phyloP scores from a whole-genome alignment of 2,329 filamentous ascomycete genomes.

The Salinomyces thailandicus region DNA sequence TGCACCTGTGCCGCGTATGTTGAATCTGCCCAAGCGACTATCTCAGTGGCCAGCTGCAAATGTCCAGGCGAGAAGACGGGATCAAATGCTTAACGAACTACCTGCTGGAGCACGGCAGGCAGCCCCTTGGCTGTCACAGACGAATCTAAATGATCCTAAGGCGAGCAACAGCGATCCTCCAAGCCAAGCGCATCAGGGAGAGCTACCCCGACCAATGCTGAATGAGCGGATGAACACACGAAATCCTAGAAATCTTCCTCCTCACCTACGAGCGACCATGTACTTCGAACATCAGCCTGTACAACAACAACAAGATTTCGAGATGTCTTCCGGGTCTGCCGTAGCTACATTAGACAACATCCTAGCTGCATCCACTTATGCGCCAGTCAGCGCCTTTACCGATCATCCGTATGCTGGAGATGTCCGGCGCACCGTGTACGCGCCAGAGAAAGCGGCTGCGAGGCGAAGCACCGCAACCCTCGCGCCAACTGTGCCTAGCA shows the following conservation, averaged over 20 bases:
- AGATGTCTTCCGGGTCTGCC: conserved; percentile 64
- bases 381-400: conserved; percentile 83
- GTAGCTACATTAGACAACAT: conserved; percentile 85
- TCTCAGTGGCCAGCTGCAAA: conserved; percentile 59
- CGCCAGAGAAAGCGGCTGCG: conserved; percentile 30
- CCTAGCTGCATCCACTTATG: conserved; percentile 74
- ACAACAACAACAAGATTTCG: conserved; percentile 43
- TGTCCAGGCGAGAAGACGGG: conserved; percentile 59
- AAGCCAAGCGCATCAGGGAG: conserved; percentile 4
- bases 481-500: background rate
- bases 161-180: conserved; percentile 1
- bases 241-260: conserved; percentile 49
- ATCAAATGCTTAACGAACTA: conserved; percentile 51
- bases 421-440: conserved; percentile 65
- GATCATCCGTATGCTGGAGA: conserved; percentile 76
- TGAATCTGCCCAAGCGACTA: conserved; percentile 81
- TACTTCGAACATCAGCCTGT: conserved; percentile 69
- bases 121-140: conserved; percentile 35
- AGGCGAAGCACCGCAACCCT: conserved; percentile 10
- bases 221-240: conserved; percentile 28
- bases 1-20: conserved; percentile 82
- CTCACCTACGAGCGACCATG: conserved; percentile 78
- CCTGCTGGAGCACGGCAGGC: conserved; percentile 44
- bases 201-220: conserved; percentile 12
- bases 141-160: conserved; percentile 10